Base-by-base conservation (phyloP, 1,139 yeast genomes). In the Kurtzmaniella natalensis region DNA sequence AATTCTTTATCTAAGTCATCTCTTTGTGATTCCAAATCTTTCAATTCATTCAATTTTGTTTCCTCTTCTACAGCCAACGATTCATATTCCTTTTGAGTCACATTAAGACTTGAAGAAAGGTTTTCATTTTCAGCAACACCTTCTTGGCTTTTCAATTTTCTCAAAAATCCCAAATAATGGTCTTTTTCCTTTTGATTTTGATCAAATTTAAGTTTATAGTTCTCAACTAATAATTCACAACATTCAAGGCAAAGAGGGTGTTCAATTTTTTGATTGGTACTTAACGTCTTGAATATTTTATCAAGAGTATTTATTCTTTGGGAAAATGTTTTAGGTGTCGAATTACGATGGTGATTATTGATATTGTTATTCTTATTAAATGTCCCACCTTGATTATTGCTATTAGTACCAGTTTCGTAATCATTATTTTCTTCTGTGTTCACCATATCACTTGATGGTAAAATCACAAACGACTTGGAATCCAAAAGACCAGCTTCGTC, bases 161-260 rank as follows among this genome's bases (percentile, higher is more conserved):
- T 78, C 31, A 89, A 57, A 53, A 89, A 88, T 22, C 76, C 73
- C 26, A 80, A 63, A 54, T 88, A 94, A 2, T 76, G 71, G 37
- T 89, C 95, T 46, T 94, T 78, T 47, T 92, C 96, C 42, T 71
- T 71, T 29, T 83, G 77, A 9, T 81, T 72, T 39, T 79, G 86
- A 40, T 84, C 92, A 52, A 83, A 85, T 46, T 81, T 81, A 18
- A 65, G 57, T 47, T 80, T 81, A 53, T 87, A 70, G 38, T 79
- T 81, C n/a, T 75, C 79, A 4, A 83, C 66, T 20, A 89, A 56
- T 19, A 73, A 53, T 29, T 71, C 76, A 3, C 94, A 85, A 55
- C 98, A 92, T 33, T 89, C 97, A 22, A 70, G 69, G 46, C 97
- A 89, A 11, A 94, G 76, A 0, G 98, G 98, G 49, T 85, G 73